These are phyloP conservation scores for Globisporangium abappressorium DNA, from an alignment of 352 stramenopile genomes.

Conservation along the genomic window DNA sequence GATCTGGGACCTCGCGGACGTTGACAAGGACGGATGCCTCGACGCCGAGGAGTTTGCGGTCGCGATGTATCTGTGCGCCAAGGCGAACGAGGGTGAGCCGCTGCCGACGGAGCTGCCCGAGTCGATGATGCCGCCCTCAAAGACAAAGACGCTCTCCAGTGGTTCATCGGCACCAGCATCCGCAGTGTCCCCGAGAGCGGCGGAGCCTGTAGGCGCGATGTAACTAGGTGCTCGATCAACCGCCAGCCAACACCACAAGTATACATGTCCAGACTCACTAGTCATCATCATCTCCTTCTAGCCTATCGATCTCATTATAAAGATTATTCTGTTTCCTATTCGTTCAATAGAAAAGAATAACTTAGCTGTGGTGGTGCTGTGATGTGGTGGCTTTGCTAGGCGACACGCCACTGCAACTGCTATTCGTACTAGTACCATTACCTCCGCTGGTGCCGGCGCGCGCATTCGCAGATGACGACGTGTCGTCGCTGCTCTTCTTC, in stretches of 20 bases:
- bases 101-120: constrained; percentile 60
- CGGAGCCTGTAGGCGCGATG: constrained; percentile 2
- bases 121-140: constrained; percentile 59
- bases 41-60: constrained; percentile 91
- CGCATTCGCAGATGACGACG: neutral
- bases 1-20: constrained; percentile 90
- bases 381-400: neutral
- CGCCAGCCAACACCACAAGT: neutral
- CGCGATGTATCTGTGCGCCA: constrained; percentile 84
- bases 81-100: constrained; percentile 66
- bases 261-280: neutral
- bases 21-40: constrained; percentile 86
- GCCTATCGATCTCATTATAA: neutral
- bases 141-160: constrained; percentile 17
- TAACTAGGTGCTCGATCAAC: neutral
- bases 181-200: constrained; percentile 3
- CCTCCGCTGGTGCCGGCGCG: neutral
- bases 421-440: neutral
- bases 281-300: neutral
- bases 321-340: neutral
- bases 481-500: constrained; percentile 21
- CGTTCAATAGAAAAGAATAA: neutral
- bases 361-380: neutral
- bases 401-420: neutral
- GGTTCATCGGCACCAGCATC: neutral